Conservation (phyloP, 2,329 filamentous ascomycete genomes). For the Fusarium brevicatenulatum region DNA sequence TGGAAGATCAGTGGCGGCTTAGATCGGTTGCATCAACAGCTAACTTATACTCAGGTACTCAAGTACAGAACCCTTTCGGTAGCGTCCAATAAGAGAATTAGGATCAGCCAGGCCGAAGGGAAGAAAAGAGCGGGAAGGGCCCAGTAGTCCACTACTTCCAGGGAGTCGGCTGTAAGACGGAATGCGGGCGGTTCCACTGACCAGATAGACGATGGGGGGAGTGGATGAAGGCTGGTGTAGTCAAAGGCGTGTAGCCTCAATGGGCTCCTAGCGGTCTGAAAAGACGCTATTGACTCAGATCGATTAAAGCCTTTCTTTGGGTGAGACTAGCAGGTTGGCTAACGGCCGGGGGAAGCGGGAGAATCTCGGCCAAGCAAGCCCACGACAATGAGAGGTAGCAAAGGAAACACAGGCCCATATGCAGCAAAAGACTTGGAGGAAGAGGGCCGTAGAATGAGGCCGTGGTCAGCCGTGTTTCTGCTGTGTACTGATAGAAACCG, state of each 20-base stretch:
- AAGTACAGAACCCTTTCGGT: conserved; percentile 13
- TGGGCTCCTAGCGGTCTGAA: conserved; percentile 8
- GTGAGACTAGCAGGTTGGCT: conserved; percentile 11
- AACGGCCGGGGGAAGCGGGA: neutral
- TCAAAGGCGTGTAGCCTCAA: conserved; percentile 19
- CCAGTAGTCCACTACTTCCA: conserved; percentile 39
- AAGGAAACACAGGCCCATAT: neutral
- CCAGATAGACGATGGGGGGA: conserved; percentile 28
- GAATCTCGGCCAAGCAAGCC: conserved; percentile 4
- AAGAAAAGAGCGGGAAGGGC: conserved; percentile 32
- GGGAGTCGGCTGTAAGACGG: conserved; percentile 37
- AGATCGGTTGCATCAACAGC: conserved; percentile 40
- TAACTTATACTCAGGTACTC: conserved; percentile 39
- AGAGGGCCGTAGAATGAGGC: conserved; percentile 3
- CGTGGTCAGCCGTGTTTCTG: conserved; percentile 4
- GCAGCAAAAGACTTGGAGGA: neutral
- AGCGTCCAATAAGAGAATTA: conserved; percentile 32
- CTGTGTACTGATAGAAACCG: conserved; percentile 12
- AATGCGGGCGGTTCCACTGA: conserved; percentile 44
- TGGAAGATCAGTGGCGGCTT: conserved; percentile 31
- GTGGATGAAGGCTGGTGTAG: conserved; percentile 28
- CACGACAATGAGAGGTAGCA: neutral
- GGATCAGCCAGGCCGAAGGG: conserved; percentile 31
- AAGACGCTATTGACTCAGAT: conserved; percentile 17
- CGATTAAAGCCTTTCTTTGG: conserved; percentile 6